Base-by-base conservation (phyloP, 2,329 filamentous ascomycete genomes). In the Immersiporthe knoxdaviesiana region DNA sequence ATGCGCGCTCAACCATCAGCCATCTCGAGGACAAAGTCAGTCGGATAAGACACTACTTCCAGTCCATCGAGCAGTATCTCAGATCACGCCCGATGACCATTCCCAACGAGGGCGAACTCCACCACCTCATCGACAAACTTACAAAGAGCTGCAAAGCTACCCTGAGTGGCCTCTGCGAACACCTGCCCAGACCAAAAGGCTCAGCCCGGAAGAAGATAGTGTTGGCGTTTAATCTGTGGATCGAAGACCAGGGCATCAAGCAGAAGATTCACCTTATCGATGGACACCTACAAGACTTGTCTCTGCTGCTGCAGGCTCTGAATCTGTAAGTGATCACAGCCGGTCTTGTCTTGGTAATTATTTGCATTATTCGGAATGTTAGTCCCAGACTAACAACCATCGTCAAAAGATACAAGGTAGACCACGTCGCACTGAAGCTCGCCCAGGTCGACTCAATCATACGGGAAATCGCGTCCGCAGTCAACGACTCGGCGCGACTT, bases 231-330 rank as follows among this genome's bases (percentile, higher is more conserved):
- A 16, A 37, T 2, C 27, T 65, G 16, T 70, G 68, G 68, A 1
- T 68, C 2, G 32, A 68, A 2, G 24, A 70, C 6, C 39, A 14
- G 16, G 12, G 37, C 32, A 62, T 70, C 5, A 50, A 54, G 12
- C 61, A 70, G 52, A 66, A 66, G 2, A 62, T n/a, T 11, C 24
- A 14, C 1, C 68, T 62, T 3, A 65, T 70, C n/a, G 58, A 70
- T 1, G 68, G 63, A 10, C 52, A 62, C 27, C 54, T 68, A 59
- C 50, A 64, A 3, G 47, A 68, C 18, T 11, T 68, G 12, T 47
- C 24, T 24, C 63, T 70, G 14, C 54, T 70, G 2, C 14, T 70
- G 1, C 27, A 50, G 35, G 35, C 66, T 18, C 50, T 70, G 1
- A 56, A 65, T 5, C 21, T 70, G 68, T 70, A 18, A 65, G 65